A percentile compares a stretch with the other conserved stretches of the same genome.
phyloP scores from a whole-genome alignment of 1,284 basidiomycete species.

The Cryptococcus jaspeensis region DNA sequence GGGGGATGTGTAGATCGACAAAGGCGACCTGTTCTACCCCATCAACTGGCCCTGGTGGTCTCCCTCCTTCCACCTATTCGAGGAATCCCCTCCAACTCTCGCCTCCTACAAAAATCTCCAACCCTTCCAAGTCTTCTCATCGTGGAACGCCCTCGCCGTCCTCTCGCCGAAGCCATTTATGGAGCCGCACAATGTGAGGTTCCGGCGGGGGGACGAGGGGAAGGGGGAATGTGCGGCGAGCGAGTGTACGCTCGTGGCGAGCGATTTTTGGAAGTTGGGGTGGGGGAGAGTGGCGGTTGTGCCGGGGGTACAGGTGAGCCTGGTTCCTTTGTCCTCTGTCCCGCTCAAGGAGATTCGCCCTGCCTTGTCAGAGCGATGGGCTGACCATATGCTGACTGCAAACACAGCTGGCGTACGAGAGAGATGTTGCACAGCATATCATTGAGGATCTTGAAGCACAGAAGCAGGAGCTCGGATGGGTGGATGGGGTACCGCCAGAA shows the following conservation, averaged over 20 bases:
- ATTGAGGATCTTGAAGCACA: conserved; percentile 25
- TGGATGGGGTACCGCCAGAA: conserved; percentile 38
- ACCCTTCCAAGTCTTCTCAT: conserved; percentile 49
- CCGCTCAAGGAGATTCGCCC: neutral
- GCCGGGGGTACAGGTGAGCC: conserved; percentile 46
- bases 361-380: neutral
- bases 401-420: conserved; percentile 45
- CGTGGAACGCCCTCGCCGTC: conserved; percentile 50
- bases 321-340: neutral
- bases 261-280: conserved; percentile 48
- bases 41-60: conserved; percentile 45
- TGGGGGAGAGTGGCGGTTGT: conserved; percentile 47
- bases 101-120: conserved; percentile 28
- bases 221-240: conserved; percentile 46
- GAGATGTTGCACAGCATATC: conserved; percentile 37
- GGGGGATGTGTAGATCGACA: conserved; percentile 36
- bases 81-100: conserved; percentile 28
- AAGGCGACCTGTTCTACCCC: conserved; percentile 51
- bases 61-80: conserved; percentile 44
- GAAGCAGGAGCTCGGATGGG: conserved; percentile 36
- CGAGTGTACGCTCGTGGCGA: conserved; percentile 46
- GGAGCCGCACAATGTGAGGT: conserved; percentile 38
- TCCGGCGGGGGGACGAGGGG: conserved; percentile 34
- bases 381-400: neutral
- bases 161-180: conserved; percentile 42